These are phyloP conservation scores for Podospora sp. DNA, from an alignment of 495 filamentous ascomycete species.

Conservation along the genomic window DNA sequence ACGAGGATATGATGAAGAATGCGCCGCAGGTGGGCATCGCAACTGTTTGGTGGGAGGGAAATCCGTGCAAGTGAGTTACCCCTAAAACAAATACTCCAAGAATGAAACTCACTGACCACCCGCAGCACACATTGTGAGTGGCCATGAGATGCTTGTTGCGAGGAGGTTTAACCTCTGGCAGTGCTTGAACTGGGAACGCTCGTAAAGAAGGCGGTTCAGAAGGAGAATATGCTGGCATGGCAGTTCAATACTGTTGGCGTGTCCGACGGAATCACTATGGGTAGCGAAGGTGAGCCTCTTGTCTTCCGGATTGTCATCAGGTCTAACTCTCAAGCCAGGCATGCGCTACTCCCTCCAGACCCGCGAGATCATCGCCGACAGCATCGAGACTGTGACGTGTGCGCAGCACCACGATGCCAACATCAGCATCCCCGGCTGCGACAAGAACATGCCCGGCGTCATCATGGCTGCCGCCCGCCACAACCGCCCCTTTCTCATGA, in stretches of 20 bases:
- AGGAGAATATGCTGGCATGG: constrained; percentile 89
- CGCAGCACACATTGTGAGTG: constrained; percentile 52
- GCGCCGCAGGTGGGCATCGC: constrained; percentile 87
- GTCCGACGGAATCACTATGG: constrained; percentile 94
- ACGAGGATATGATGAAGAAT: constrained; percentile 82
- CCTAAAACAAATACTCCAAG: background rate
- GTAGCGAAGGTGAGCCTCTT: constrained; percentile 71
- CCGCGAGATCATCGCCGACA: constrained; percentile 93
- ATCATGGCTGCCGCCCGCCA: constrained; percentile 73
- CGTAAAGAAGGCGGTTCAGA: constrained; percentile 81
- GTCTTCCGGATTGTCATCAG: constrained; percentile 15
- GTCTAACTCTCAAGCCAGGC: constrained; percentile 54
- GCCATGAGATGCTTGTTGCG: background rate
- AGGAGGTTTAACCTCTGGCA: constrained; percentile 35
- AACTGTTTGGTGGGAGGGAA: constrained; percentile 98
- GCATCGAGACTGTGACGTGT: constrained; percentile 89
- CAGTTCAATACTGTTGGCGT: constrained; percentile 94
- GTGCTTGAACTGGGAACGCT: constrained; percentile 86
- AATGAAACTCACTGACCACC: constrained; percentile 16
- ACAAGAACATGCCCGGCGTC: constrained; percentile 97
- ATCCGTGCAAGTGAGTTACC: constrained; percentile 65
- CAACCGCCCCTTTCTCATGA: constrained; percentile 77
- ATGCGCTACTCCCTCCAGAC: constrained; percentile 98
- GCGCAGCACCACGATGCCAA: constrained; percentile 90
- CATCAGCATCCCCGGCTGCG: constrained; percentile 92